A percentile compares a stretch with the other conserved stretches of the same genome.
Conservation (phyloP, 768 basidiomycete genomes). For the Lactarius evosmus region DNA sequence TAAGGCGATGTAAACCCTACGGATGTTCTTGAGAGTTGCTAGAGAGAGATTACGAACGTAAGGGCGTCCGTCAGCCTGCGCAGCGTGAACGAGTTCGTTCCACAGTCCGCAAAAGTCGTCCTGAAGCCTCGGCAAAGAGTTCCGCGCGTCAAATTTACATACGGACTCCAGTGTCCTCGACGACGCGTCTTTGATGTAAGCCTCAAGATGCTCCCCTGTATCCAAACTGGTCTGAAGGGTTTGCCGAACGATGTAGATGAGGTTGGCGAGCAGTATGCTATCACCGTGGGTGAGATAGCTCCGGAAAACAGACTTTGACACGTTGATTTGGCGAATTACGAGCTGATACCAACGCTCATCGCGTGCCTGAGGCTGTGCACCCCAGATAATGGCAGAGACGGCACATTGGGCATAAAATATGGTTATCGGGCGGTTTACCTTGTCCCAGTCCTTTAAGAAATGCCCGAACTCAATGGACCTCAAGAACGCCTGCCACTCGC, state of each 20-base stretch:
- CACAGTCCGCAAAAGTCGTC: conserved; percentile 9
- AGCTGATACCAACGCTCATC: not conserved
- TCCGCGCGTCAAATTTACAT: not conserved
- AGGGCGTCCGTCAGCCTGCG: not conserved
- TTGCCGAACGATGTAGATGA: not conserved
- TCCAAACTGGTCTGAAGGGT: not conserved
- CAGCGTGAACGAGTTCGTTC: not conserved
- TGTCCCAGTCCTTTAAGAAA: not conserved
- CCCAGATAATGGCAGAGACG: not conserved
- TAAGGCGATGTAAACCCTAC: conserved; percentile 6
- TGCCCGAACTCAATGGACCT: conserved; percentile 11
- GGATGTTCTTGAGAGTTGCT: conserved; percentile 9
- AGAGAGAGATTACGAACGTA: not conserved
- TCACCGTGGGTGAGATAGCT: not conserved
- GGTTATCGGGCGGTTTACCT: not conserved
- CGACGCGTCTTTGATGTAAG: not conserved
- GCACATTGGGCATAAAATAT: conserved; percentile 10
- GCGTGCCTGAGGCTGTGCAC: not conserved
- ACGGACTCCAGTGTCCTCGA: not conserved
- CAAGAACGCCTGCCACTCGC: conserved; percentile 5
- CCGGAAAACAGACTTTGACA: not conserved
- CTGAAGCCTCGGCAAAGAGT: not conserved
- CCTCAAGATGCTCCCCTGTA: not conserved
- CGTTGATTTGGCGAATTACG: not conserved
- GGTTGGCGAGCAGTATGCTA: not conserved